Evolutionary conservation across 441 rosid genomes (phyloP), one percentile per base, ranked within the genome.

Genomic region (Populus hybrid): DNA sequence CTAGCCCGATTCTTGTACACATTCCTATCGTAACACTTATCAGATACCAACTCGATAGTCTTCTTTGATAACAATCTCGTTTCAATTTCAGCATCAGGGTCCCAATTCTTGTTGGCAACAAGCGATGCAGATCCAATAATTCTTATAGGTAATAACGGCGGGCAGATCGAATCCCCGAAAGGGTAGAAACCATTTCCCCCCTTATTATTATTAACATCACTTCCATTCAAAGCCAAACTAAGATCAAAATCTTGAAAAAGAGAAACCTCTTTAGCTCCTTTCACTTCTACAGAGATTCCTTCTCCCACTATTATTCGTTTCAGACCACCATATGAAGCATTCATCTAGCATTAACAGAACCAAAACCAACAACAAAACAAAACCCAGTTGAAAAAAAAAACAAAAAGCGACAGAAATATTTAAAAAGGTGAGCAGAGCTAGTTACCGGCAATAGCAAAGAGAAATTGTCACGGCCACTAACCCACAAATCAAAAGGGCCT

Each of bases 401-500:
- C 4, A 8, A 23, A 34, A 57, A 24, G 24, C 5, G 57, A n/a
- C 35, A 50, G 14, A 34, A 75, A 16, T 38, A n/a, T 63, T 8
- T 36, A 26, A 21, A 23, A 32, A 8, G 11, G n/a, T 8, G 64
- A 21, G 57, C 16, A 28, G 26, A 46, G 20, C 18, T 46, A 23
- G 7, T 63, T 83, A 91, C 96, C 89, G 95, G 92, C 78, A 90
- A 82, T 21, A 75, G 23, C 69, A 93, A 85, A 14, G 91, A 86
- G 79, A 91, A 83, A 14, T 23, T 78, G 69, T 80, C 79, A 81
- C 79, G 79, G 24, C 84, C 86, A 30, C 73, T 79, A 18, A 88
- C 89, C 76, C 82, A 85, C 76, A 93, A 73, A 87, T 89, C 95
- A 75, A 91, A 84, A 28, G 96, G 95, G 73, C 96, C 97, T 36